These are phyloP conservation scores for Medakamo hakoo DNA, from an alignment of 139 green algal species.

Conservation along the genomic window DNA sequence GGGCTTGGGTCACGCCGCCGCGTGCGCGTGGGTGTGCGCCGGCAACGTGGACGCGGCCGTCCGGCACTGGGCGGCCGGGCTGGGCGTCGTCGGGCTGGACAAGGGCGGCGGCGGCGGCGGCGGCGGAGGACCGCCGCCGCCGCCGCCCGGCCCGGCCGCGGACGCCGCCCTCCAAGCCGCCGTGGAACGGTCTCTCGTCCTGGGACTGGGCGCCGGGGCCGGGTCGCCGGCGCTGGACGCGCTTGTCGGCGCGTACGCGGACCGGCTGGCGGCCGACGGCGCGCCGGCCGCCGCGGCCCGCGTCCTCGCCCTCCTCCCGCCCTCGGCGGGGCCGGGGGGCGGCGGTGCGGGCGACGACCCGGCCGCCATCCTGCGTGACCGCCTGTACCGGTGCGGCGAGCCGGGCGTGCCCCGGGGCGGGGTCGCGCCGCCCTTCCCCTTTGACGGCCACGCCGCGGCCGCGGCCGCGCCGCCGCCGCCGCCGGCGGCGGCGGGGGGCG, in stretches of 20 bases:
- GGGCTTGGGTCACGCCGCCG: slow-evolving; percentile 64
- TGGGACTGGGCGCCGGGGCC: slow-evolving; percentile 51
- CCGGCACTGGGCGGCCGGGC: slow-evolving; percentile 34
- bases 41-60: slow-evolving; percentile 77
- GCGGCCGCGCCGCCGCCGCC: slow-evolving; percentile 1
- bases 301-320: slow-evolving; percentile 55
- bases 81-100: not conserved
- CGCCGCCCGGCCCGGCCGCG: not conserved
- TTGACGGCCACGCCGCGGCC: slow-evolving; percentile 31
- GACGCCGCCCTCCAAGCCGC: slow-evolving; percentile 54
- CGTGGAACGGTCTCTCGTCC: slow-evolving; percentile 87
- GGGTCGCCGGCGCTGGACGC: slow-evolving; percentile 37
- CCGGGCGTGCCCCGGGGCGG: slow-evolving; percentile 14
- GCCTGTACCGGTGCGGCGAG: slow-evolving; percentile 53
- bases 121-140: not conserved
- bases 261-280: slow-evolving; percentile 60
- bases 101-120: not conserved
- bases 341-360: slow-evolving; percentile 23
- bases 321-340: no score
- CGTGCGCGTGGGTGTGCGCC: slow-evolving; percentile 78
- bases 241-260: slow-evolving; percentile 66
- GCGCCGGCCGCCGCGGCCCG: slow-evolving; percentile 51
- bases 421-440: slow-evolving; percentile 47
- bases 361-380: slow-evolving; percentile 59
- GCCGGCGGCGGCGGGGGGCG: not conserved